These are phyloP conservation scores for Hansenula sp. DNA, from an alignment of 1,139 yeast species.

Conservation along the genomic window DNA sequence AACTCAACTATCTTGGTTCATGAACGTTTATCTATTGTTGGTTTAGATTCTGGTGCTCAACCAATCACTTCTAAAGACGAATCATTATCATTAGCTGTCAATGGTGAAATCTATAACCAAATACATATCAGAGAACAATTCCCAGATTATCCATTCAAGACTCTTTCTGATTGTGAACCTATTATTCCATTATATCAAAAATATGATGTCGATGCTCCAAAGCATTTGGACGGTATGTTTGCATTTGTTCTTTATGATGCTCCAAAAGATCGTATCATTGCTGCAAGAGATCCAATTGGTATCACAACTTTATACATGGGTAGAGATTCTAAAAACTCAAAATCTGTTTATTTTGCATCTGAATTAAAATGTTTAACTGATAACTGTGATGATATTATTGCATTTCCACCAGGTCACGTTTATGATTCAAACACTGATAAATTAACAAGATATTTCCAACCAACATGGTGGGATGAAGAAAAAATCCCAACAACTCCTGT, in stretches of 20 bases:
- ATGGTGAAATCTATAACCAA: slow-evolving; percentile 98
- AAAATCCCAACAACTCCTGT: slow-evolving; percentile 71
- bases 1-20: slow-evolving; percentile 82
- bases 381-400: slow-evolving; percentile 86
- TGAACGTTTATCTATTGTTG: slow-evolving; percentile 95
- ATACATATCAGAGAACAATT: slow-evolving; percentile 78
- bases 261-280: slow-evolving; percentile 78
- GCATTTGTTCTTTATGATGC: slow-evolving; percentile 91
- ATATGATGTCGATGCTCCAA: slow-evolving; percentile 87
- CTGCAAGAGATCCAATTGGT: slow-evolving; percentile 98
- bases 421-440: slow-evolving; percentile 89
- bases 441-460: slow-evolving; percentile 82
- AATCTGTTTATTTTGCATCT: slow-evolving; percentile 83
- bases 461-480: slow-evolving; percentile 88
- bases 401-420: slow-evolving; percentile 98
- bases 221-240: slow-evolving; percentile 94
- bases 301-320: slow-evolving; percentile 97
- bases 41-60: slow-evolving; percentile 95
- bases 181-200: slow-evolving; percentile 88
- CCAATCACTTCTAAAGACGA: slow-evolving; percentile 85
- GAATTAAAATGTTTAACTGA: slow-evolving; percentile 91
- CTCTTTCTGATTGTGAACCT: slow-evolving; percentile 94
- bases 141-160: slow-evolving; percentile 69
- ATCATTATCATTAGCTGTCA: slow-evolving; percentile 73
- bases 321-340: slow-evolving; percentile 62